Base-by-base conservation (phyloP, 2,329 filamentous ascomycete genomes). In the Sporothrix phasma region DNA sequence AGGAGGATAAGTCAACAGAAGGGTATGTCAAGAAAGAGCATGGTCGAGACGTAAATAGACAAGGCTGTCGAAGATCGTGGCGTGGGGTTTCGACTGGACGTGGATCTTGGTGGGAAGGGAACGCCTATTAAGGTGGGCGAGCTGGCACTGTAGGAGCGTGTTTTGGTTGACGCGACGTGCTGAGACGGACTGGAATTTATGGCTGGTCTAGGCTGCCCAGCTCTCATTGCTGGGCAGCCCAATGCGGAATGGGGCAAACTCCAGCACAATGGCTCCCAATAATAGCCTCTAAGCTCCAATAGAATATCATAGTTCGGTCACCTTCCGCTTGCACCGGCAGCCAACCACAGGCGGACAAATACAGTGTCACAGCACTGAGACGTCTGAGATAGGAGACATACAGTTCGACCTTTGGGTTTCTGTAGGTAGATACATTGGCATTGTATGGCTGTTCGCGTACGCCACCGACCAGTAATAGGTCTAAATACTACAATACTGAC, bases 331-430 rank as follows among this genome's bases (percentile, higher is more conserved):
- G 47, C n/a, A 39, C 31, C 19, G 56, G 31, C 56, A 59, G 56
- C 56, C 39, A 59, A 59, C 54, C 54, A 59, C 54, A 59, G 24
- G 19, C 54, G 54, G 54, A 43, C 54, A n/a, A 59, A 59, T 59
- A 39, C 19, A 13, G 31, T 5, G 54, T 43, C 39, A 39, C 39
- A 29, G 22, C 54, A 34, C 26, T 37, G 49, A 34, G 26, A 34
- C 26, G 6, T 19, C 26, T 19, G 43, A 17, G 10, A 22, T 17
- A 11, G 19, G 45, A 10, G 45, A 24, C 8, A 24, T 47, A 3
- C 45, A 47, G 19, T n/a, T 24, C 3, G 10, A 11, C 8, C 34
- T 3, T 8, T 1, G 34, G 34, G 7, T 37, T 37, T 37, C 34
- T 15, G 34, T 13, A 37, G 34, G 10, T 15, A 37, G 1, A 37